Base-by-base conservation (phyloP, 208 protist species). In the Endotrypanum monterogeii region DNA sequence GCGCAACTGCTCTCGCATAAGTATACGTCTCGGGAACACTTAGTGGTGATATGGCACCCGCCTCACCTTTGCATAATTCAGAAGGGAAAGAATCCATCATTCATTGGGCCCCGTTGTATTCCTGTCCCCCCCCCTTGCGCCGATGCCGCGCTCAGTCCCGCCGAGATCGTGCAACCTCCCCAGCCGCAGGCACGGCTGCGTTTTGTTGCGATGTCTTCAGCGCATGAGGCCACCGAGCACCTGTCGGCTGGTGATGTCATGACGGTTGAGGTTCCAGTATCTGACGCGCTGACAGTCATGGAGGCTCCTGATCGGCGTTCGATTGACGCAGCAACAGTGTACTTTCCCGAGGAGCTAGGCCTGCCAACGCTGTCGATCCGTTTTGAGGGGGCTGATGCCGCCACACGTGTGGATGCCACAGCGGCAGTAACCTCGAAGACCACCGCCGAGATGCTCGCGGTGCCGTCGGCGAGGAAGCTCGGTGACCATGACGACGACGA, bases 21-120 rank as follows among this genome's bases (percentile, higher is more conserved):
- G 67, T 96, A 96, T 68, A 75, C 83, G 48, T 94, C 91, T 9
- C 80, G 86, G 18, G 79, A 87, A n/a, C 91, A 96, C 44, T 51
- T 96, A 1, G 73, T 50, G 9, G 55, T 94, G 6, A 48, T 87
- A 30, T 91, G 74, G 80, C 67, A 79, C 37, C 73, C 80, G 5
- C 71, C 83, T 30, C 69, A 75, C 35, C 78, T 95, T 11, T 80
- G 67, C 67, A 54, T 90, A 0, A 30, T 41, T 14, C 87, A 90
- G 39, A 11, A 74, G 16, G 91, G 91, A 35, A 89, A 85, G 68
- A 95, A 95, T 67, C 89, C 91, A 0, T 89, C 89, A 18, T 92
- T 95, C 71, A 68, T 84, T 8, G 82, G 87, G 9, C 8, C 56
- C 6, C 48, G 57, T 2, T 89, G 83, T 55, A 65, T 63, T 6